These are phyloP conservation scores for Iris macrosiphon DNA, from an alignment of 106 monocot species.

Conservation along the genomic window DNA sequence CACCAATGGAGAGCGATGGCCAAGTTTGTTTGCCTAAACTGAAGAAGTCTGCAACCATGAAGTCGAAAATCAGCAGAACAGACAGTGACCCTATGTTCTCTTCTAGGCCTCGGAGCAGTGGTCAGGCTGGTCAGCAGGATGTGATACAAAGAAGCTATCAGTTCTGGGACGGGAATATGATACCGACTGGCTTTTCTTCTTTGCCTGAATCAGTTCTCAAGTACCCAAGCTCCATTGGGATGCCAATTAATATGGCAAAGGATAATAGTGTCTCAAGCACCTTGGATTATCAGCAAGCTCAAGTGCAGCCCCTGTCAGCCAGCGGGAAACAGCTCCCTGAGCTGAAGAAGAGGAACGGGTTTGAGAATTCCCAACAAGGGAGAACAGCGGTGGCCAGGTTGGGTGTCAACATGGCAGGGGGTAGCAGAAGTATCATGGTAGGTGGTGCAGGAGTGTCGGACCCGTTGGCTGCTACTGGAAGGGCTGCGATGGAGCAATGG, in stretches of 20 bases:
- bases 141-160: conserved; percentile 42
- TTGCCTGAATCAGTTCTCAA: conserved; percentile 41
- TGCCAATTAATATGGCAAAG: conserved; percentile 27
- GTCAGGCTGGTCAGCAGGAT: conserved; percentile 12
- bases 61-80: neutral
- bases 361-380: conserved; percentile 24
- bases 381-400: conserved; percentile 9
- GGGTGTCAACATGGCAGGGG: conserved; percentile 10
- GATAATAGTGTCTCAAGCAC: conserved; percentile 6
- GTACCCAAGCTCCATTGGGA: conserved; percentile 27
- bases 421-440: neutral
- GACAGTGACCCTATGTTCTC: conserved; percentile 1
- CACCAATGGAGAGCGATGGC: conserved; percentile 8
- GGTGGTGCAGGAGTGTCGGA: conserved; percentile 42
- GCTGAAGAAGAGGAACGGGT: conserved; percentile 30
- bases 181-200: conserved; percentile 46
- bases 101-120: conserved; percentile 3
- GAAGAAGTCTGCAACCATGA: conserved; percentile 7
- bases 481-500: too few relatives aligned
- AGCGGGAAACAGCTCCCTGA: conserved; percentile 22
- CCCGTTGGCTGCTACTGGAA: conserved; percentile 63
- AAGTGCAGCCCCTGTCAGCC: conserved; percentile 11
- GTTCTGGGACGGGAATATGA: conserved; percentile 44
- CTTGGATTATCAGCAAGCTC: conserved; percentile 26
- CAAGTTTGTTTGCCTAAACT: conserved; percentile 20